Percentiles rank a stretch among this genome's conserved stretches.
phyloP scores from a whole-genome alignment of 495 filamentous ascomycete genomes.

The Aspergillus cavernicola region DNA sequence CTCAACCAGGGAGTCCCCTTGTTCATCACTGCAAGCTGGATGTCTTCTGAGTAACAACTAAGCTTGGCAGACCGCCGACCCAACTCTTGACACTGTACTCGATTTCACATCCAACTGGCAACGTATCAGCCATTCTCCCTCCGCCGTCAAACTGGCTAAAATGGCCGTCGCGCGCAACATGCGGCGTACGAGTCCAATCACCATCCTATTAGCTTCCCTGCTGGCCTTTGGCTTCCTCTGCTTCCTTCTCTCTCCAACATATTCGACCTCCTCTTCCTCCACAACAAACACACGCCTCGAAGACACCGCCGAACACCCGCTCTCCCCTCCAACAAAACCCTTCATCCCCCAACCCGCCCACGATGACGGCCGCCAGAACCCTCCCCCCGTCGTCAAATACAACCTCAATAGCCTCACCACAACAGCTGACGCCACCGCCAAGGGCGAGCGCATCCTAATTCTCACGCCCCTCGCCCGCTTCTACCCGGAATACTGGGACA shows the following conservation, averaged over 20 bases:
- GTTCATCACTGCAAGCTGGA: neutral
- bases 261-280: conserved; percentile 32
- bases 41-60: neutral
- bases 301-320: conserved; percentile 63
- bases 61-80: neutral
- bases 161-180: conserved; percentile 57
- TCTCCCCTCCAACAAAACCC: conserved; percentile 81
- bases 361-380: conserved; percentile 52
- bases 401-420: conserved; percentile 90
- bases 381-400: conserved; percentile 92
- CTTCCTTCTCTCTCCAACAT: conserved; percentile 56
- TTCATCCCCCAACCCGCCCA: conserved; percentile 57
- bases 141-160: conserved; percentile 16
- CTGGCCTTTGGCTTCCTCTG: conserved; percentile 61
- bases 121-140: too few relatives aligned
- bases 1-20: neutral
- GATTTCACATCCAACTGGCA: neutral
- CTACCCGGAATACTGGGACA: conserved; percentile 94
- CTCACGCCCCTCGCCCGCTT: conserved; percentile 90
- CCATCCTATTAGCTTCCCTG: conserved; percentile 56
- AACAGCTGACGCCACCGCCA: conserved; percentile 64
- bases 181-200: conserved; percentile 66
- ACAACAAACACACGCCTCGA: conserved; percentile 36
- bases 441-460: conserved; percentile 83
- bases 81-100: neutral